Conservation (phyloP, 2,329 filamentous ascomycete species). For the Diaporthe destruens region DNA sequence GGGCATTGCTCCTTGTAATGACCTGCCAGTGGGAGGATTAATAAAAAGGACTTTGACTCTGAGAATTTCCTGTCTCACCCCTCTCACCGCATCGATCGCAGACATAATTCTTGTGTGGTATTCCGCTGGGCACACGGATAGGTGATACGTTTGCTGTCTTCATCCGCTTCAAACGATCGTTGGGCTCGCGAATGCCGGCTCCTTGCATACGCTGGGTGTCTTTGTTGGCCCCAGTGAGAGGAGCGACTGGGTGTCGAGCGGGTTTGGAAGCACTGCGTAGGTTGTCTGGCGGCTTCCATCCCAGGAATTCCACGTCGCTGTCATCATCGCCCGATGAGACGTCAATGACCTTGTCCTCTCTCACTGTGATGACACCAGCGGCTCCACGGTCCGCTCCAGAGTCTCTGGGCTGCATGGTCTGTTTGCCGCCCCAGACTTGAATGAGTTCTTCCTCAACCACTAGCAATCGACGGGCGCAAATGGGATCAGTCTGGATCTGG, state of each 20-base stretch:
- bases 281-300: conserved; percentile 13
- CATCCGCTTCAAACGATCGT: not conserved
- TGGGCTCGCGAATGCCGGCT: not conserved
- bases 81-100: conserved; percentile 51
- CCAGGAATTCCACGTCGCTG: conserved; percentile 37
- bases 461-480: conserved; percentile 23
- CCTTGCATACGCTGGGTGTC: conserved; percentile 12
- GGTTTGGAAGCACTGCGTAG: not conserved
- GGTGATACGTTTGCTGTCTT: not conserved
- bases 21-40: conserved; percentile 48
- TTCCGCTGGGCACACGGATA: not conserved
- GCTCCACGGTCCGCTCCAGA: not conserved
- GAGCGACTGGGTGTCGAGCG: not conserved
- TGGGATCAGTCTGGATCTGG: not conserved
- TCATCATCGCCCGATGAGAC: conserved; percentile 28
- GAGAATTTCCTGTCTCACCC: conserved; percentile 46
- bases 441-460: conserved; percentile 23
- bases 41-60: not conserved
- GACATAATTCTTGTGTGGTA: conserved; percentile 44
- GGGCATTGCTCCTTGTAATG: conserved; percentile 56
- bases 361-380: conserved; percentile 5
- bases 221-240: conserved; percentile 6
- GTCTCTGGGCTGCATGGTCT: not conserved
- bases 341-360: conserved; percentile 24
- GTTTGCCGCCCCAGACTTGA: not conserved